A percentile compares a stretch with the other conserved stretches of the same genome.
These are phyloP conservation scores for Triangularia verruculosa DNA, from an alignment of 2,329 filamentous ascomycete genomes.

Conservation along the genomic window DNA sequence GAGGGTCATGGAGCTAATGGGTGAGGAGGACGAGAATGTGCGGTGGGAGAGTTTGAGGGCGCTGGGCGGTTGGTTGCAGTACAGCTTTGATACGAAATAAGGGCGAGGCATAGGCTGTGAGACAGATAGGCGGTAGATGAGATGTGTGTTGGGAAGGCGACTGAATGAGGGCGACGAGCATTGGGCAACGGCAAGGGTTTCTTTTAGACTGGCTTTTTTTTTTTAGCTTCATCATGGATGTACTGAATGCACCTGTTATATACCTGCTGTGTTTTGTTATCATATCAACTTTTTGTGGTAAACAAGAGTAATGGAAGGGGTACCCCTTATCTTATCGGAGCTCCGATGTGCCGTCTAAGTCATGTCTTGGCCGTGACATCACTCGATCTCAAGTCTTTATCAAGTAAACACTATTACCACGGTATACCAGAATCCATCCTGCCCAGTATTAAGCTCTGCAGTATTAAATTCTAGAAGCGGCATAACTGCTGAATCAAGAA, in stretches of 20 bases:
- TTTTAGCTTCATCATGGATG: constrained; percentile 1
- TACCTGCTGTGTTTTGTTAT: neutral
- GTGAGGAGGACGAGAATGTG: constrained; percentile 80
- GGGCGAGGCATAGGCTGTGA: neutral
- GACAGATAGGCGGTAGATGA: neutral
- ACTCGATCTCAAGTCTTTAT: neutral
- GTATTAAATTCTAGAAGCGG: no score
- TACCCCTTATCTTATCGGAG: constrained; percentile 21
- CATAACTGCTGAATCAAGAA: neutral
- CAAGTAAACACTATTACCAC: neutral
- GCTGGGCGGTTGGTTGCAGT: constrained; percentile 65
- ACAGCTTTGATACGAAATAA: constrained; percentile 53
- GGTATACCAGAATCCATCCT: neutral
- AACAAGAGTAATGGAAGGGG: neutral
- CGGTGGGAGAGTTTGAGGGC: constrained; percentile 90
- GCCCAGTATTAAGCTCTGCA: no score
- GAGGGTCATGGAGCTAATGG: constrained; percentile 91
- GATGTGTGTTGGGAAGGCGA: neutral
- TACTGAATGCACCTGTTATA: constrained; percentile 5
- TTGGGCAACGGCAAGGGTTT: neutral
- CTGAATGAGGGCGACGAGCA: neutral
- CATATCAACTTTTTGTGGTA: neutral
- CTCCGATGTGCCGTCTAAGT: neutral
- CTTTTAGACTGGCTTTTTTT: constrained; percentile 8
- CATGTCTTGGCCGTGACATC: constrained; percentile 15